Percentiles rank a stretch among this genome's conserved stretches.
phyloP scores from a whole-genome alignment of 371 early-diverging fungal genomes.

The Apophysomyces ossiformis region DNA sequence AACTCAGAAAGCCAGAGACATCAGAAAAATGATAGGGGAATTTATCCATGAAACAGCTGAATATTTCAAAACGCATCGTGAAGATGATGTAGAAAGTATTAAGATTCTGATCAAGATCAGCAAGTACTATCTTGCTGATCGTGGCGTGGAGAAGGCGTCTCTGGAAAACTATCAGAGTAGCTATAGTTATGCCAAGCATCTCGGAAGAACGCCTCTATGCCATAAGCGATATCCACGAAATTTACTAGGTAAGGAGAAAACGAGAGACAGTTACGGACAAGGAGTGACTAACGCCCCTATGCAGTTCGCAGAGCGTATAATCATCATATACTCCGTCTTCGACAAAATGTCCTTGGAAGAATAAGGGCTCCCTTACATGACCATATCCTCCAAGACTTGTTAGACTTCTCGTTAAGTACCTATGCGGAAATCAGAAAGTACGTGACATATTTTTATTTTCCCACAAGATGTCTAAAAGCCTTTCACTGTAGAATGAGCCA shows the following conservation, averaged over 20 bases:
- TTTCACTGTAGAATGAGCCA: conserved; percentile 55
- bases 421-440: conserved; percentile 80
- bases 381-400: conserved; percentile 58
- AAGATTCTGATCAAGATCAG: conserved; percentile 69
- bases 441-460: background rate
- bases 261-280: background rate
- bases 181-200: conserved; percentile 65
- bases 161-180: conserved; percentile 56
- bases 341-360: conserved; percentile 62
- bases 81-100: conserved; percentile 80
- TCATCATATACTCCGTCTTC: conserved; percentile 64
- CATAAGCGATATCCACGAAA: conserved; percentile 58
- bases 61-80: conserved; percentile 58
- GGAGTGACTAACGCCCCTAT: conserved; percentile 10
- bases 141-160: conserved; percentile 63
- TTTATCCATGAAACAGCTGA: conserved; percentile 57
- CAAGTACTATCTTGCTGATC: conserved; percentile 62
- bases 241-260: conserved; percentile 35
- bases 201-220: conserved; percentile 47
- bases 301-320: conserved; percentile 56
- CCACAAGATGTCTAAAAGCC: background rate
- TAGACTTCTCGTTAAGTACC: conserved; percentile 67
- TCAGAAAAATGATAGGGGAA: conserved; percentile 60
- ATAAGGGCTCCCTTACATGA: conserved; percentile 50
- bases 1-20: conserved; percentile 40